phyloP scores from a whole-genome alignment of 1,284 basidiomycete genomes.

The Ceratobasidium papillatum region DNA sequence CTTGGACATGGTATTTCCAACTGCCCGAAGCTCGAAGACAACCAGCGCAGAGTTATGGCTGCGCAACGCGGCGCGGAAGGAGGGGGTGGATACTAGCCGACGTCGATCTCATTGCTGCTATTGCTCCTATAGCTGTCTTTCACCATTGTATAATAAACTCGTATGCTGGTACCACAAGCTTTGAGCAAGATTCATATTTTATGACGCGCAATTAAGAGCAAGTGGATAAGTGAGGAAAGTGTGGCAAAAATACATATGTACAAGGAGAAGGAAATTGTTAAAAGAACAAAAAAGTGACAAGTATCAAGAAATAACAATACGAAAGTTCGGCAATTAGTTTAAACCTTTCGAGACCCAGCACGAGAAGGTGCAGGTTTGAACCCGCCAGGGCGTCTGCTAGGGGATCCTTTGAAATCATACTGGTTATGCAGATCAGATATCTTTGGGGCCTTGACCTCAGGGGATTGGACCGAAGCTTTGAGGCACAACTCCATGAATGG shows the following conservation, averaged over 20 bases:
- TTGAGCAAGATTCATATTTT: not conserved
- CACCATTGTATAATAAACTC: not conserved
- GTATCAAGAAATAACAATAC: conserved; percentile 26
- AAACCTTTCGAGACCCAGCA: conserved; percentile 25
- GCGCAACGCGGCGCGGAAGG: conserved; percentile 76
- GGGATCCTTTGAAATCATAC: conserved; percentile 30
- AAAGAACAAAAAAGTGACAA: conserved; percentile 1
- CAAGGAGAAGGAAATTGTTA: not conserved
- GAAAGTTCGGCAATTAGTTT: not conserved
- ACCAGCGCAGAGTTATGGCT: conserved; percentile 86
- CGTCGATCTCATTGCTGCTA: conserved; percentile 45
- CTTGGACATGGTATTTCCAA: conserved; percentile 93
- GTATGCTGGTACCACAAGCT: not conserved
- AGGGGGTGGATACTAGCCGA: conserved; percentile 61
- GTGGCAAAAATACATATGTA: conserved; percentile 6
- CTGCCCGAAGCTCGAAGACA: conserved; percentile 96
- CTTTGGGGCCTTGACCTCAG: conserved; percentile 16
- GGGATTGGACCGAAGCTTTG: not conserved
- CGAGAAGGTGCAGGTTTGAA: conserved; percentile 36
- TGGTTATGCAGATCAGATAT: conserved; percentile 28
- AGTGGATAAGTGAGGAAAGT: not conserved
- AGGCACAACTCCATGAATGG: conserved; percentile 33
- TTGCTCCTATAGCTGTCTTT: conserved; percentile 6
- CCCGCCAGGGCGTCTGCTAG: conserved; percentile 21
- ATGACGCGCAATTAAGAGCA: not conserved